Base-by-base conservation (phyloP, 352 stramenopile genomes). In the Phytophthora megakarya region DNA sequence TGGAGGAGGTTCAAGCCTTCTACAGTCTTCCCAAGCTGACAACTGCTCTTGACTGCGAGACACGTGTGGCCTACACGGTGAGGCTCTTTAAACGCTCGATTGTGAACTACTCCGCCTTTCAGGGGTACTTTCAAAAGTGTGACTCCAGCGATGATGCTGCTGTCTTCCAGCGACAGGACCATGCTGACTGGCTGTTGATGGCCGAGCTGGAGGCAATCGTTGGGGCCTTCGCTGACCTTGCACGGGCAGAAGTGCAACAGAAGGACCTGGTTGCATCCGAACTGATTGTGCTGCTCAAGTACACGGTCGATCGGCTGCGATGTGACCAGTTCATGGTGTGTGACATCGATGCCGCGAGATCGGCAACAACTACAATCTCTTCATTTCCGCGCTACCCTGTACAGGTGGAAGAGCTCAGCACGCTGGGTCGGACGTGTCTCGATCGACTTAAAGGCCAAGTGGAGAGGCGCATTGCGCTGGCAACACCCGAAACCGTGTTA, bases 21-120 rank as follows among this genome's bases (percentile, higher is more conserved):
- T 68, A 18, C 18, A 21, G 35, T 7, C 18, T 63, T 2, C 38
- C 52, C 1, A 33, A 23, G 23, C 1, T 55, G 33, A 1, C 3
- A 1, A 5, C 5, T 9, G 32, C 18, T 11, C 8, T 68, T 0
- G 61, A 59, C 30, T 59, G 52, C 13, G 61, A 64, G 18, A 68
- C 61, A 1, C 51, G 40, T 4, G 59, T 67, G 5, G 49, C 25
- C n/a, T 68, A 44, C 5, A 68, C 51, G 0, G 45, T 68, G 16
- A 62, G 46, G 16, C 42, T 63, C 1, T 58, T 63, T 25, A n/a
- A 51, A 23, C 3, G 28, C 0, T 21, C 44, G 0, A 64, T 68
- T 15, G 5, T 64, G 22, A 68, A 68, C 18, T 58, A 51, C 23
- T n/a, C 52, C 1, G 61, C 51, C 1, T 64, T 68, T 3, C 1